Evolutionary conservation across 73 alveolate genomes (phyloP).

Genomic region (Blepharisma japonicum): DNA sequence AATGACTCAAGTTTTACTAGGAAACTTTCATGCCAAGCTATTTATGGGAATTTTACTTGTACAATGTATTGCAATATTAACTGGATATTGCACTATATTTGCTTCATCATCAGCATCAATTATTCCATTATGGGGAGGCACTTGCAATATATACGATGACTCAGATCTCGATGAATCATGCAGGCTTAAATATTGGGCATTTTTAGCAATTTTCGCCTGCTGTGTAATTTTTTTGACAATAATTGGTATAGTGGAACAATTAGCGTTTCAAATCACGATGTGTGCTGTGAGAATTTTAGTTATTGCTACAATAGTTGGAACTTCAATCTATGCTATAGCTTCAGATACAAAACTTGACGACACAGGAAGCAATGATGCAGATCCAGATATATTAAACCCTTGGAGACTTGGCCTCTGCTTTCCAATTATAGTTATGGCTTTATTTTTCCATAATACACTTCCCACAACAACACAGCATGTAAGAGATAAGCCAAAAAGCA

Average conservation of each 20-base stretch:
- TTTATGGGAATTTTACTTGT: neutral
- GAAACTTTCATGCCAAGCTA: neutral
- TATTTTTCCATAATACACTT: neutral
- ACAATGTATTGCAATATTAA: neutral
- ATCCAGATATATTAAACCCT: neutral
- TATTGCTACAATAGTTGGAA: neutral
- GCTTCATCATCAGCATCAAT: conserved; percentile 14
- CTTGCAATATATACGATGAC: conserved; percentile 20
- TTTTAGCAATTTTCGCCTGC: neutral
- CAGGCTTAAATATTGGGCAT: neutral
- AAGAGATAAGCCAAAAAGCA: neutral
- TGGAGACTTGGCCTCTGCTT: neutral
- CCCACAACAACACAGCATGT: neutral
- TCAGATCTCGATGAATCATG: neutral
- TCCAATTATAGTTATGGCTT: neutral
- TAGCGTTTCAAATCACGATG: neutral
- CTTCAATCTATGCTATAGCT: neutral
- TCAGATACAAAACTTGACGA: neutral
- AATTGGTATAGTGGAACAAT: neutral
- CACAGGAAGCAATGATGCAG: neutral
- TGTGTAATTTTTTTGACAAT: neutral
- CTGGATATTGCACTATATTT: conserved; percentile 2
- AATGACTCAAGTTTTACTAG: conserved; percentile 7
- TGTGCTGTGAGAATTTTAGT: neutral
- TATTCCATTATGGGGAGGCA: neutral